Percentiles rank a stretch among this genome's conserved stretches.
Conservation (phyloP, 768 basidiomycete species). For the Butyriboletus loyo region DNA sequence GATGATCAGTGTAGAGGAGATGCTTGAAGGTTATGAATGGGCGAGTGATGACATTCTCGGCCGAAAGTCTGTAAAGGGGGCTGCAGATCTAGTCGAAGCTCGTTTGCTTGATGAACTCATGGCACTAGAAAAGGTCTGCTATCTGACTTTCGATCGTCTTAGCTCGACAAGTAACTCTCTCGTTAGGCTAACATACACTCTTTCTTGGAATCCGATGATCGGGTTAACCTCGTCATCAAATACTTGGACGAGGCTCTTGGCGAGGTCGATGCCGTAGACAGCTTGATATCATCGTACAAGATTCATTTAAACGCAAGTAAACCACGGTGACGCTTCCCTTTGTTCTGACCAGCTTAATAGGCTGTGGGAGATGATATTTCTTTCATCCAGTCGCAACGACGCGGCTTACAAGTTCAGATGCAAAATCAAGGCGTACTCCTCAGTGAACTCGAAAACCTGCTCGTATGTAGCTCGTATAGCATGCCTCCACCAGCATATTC, state of each 20-base stretch:
- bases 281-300: conserved; percentile 88
- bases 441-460: conserved; percentile 79
- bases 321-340: neutral
- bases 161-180: neutral
- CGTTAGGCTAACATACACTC: conserved; percentile 89
- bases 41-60: conserved; percentile 75
- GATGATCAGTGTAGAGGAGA: conserved; percentile 92
- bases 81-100: conserved; percentile 90
- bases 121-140: conserved; percentile 85
- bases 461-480: conserved; percentile 46
- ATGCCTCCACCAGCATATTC: neutral
- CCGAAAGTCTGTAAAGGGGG: conserved; percentile 60
- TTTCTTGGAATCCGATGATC: conserved; percentile 93
- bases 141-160: neutral
- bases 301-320: conserved; percentile 87
- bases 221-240: conserved; percentile 80
- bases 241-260: conserved; percentile 85
- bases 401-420: conserved; percentile 95
- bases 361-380: conserved; percentile 93
- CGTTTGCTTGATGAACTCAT: conserved; percentile 84
- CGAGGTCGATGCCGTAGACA: conserved; percentile 89
- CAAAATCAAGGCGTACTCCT: conserved; percentile 90
- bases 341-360: conserved; percentile 40
- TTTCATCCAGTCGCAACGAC: conserved; percentile 94
- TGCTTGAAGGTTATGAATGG: conserved; percentile 99